A percentile compares a stretch with the other conserved stretches of the same genome.
phyloP scores from a whole-genome alignment of 768 basidiomycete genomes.

The Auriscalpium vulgare region DNA sequence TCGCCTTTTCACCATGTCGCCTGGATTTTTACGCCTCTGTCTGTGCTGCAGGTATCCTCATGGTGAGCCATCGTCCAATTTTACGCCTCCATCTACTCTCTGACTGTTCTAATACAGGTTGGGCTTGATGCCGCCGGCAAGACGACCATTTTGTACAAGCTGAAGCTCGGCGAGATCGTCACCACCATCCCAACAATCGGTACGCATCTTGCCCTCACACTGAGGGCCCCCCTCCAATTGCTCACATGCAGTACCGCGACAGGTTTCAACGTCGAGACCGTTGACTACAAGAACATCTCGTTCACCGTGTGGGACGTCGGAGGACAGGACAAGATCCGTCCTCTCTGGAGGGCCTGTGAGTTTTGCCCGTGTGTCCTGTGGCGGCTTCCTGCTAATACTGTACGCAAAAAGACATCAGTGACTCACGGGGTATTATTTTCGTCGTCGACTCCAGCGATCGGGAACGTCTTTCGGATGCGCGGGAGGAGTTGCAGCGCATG shows the following conservation, averaged over 20 bases:
- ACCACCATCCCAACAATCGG: slow-evolving; percentile 99
- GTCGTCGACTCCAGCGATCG: slow-evolving; percentile 99
- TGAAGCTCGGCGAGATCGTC: slow-evolving; percentile 99
- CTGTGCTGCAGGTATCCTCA: slow-evolving; percentile 76
- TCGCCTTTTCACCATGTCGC: slow-evolving; percentile 20
- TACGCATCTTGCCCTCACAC: slow-evolving; percentile 32
- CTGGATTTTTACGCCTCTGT: slow-evolving; percentile 17
- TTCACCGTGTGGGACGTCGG: slow-evolving; percentile 99
- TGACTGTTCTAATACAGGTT: slow-evolving; percentile 45
- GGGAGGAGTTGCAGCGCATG: slow-evolving; percentile 99
- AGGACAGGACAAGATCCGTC: slow-evolving; percentile 99
- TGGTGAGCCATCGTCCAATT: slow-evolving; percentile 42
- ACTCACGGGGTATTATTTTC: slow-evolving; percentile 99
- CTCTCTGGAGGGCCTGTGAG: slow-evolving; percentile 99
- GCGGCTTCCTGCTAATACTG: slow-evolving; percentile 7
- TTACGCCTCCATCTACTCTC: background rate
- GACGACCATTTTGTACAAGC: slow-evolving; percentile 97
- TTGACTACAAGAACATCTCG: slow-evolving; percentile 99
- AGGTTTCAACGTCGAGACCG: slow-evolving; percentile 99
- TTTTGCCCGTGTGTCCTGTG: slow-evolving; percentile 21
- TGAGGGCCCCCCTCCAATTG: slow-evolving; percentile 6
- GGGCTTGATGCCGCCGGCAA: slow-evolving; percentile 99
- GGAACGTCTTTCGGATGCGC: slow-evolving; percentile 98
- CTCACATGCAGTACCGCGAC: slow-evolving; percentile 16
- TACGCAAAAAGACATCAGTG: slow-evolving; percentile 85